phyloP scores from a whole-genome alignment of 306 rosid genomes.

The Gastrolobium bilobum region DNA sequence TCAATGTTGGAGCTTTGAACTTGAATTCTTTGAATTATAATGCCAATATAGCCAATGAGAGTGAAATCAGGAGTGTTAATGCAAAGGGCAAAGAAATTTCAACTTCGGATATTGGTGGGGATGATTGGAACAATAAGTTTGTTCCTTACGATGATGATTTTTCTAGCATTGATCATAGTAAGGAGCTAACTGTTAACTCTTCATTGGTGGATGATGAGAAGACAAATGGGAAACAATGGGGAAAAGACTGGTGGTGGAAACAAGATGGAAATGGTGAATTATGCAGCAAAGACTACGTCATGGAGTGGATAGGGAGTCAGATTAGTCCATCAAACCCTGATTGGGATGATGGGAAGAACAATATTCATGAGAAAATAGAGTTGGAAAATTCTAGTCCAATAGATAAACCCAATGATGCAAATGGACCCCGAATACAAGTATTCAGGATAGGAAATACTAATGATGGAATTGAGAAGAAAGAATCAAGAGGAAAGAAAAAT shows the following conservation, averaged over 20 bases:
- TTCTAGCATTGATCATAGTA: slow-evolving; percentile 78
- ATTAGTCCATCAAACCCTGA: slow-evolving; percentile 86
- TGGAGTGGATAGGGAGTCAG: slow-evolving; percentile 98
- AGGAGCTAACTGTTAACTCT: slow-evolving; percentile 68
- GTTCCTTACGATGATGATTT: slow-evolving; percentile 86
- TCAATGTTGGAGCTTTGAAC: slow-evolving; percentile 69
- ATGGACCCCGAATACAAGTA: slow-evolving; percentile 57
- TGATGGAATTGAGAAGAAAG: slow-evolving; percentile 60
- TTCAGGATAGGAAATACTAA: slow-evolving; percentile 47
- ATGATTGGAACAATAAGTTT: slow-evolving; percentile 76
- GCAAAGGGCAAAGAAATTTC: slow-evolving; percentile 85
- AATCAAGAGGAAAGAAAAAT: slow-evolving; percentile 61
- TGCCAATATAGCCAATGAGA: slow-evolving; percentile 69
- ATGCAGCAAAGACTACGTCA: slow-evolving; percentile 92
- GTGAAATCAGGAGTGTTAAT: slow-evolving; percentile 60
- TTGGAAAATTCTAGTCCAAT: slow-evolving; percentile 58
- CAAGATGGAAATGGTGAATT: slow-evolving; percentile 88
- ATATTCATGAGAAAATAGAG: slow-evolving; percentile 57
- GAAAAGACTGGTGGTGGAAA: slow-evolving; percentile 98
- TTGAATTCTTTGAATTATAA: slow-evolving; percentile 75
- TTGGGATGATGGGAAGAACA: slow-evolving; percentile 86
- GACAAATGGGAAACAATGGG: slow-evolving; percentile 77
- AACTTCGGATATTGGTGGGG: slow-evolving; percentile 61
- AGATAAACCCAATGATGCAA: slow-evolving; percentile 59
- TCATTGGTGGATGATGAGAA: slow-evolving; percentile 63